Percentiles rank a stretch among this genome's conserved stretches.
Conservation (phyloP, 2,329 filamentous ascomycete genomes). For the Ophiostoma triangulosporum region DNA sequence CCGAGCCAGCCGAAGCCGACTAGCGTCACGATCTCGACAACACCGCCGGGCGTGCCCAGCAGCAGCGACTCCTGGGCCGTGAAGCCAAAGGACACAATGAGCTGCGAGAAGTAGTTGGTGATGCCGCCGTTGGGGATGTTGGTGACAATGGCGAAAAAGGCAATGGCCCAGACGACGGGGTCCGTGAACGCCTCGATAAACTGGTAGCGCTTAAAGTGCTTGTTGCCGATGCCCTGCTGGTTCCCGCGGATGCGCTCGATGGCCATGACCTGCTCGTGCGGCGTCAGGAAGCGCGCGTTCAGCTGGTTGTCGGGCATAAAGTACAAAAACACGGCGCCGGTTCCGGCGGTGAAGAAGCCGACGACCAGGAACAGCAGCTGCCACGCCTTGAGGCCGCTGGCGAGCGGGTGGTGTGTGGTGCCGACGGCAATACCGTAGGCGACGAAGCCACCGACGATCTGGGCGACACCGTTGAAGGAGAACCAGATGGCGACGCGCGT, state of each 20-base stretch:
- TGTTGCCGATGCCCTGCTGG: conserved; percentile 53
- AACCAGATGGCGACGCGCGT: conserved; percentile 53
- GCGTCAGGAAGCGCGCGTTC: conserved; percentile 34
- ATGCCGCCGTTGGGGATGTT: conserved; percentile 25
- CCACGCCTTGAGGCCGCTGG: conserved; percentile 37
- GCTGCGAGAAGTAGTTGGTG: conserved; percentile 27
- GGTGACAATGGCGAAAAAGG: conserved; percentile 21
- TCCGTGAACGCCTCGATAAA: conserved; percentile 28
- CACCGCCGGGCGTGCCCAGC: conserved; percentile 52
- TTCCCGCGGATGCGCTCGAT: conserved; percentile 44
- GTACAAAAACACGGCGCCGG: conserved; percentile 36
- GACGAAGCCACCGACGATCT: conserved; percentile 27
- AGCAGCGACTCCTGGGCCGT: conserved; percentile 47
- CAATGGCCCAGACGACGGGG: conserved; percentile 25
- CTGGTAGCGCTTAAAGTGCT: conserved; percentile 53
- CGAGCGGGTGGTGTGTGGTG: conserved; percentile 23
- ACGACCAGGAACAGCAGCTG: conserved; percentile 47
- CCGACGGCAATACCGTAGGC: conserved; percentile 35
- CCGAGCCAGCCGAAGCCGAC: conserved; percentile 31
- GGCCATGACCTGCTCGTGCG: conserved; percentile 43
- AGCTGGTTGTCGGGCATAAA: conserved; percentile 31
- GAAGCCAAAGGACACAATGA: conserved; percentile 46
- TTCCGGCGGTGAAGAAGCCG: conserved; percentile 34
- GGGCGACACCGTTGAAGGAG: conserved; percentile 34
- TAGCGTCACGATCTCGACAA: conserved; percentile 35